A percentile compares a stretch with the other conserved stretches of the same genome.
These are phyloP conservation scores for Ogataea siamensis DNA, from an alignment of 805 yeast species.

Conservation along the genomic window DNA sequence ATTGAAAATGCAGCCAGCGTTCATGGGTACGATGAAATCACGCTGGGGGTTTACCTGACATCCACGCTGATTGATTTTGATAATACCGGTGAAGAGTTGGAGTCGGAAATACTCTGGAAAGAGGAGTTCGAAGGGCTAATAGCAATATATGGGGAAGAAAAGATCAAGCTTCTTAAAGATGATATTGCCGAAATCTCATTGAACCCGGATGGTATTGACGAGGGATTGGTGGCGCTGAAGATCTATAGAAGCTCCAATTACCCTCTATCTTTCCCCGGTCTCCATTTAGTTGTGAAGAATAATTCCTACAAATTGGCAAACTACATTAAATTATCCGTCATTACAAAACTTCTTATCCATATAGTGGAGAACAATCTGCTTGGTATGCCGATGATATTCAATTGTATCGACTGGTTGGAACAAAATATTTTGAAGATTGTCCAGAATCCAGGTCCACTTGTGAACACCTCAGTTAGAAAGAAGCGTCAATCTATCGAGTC, in stretches of 20 bases:
- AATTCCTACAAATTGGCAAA: conserved; percentile 56
- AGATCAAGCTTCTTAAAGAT: conserved; percentile 32
- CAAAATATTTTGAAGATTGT: conserved; percentile 56
- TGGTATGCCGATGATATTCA: conserved; percentile 70
- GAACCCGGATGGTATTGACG: conserved; percentile 31
- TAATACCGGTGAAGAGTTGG: conserved; percentile 14
- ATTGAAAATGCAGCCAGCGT: conserved; percentile 48
- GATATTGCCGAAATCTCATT: conserved; percentile 36
- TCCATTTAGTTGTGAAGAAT: conserved; percentile 48
- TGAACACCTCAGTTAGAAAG: conserved; percentile 7
- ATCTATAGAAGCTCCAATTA: conserved; percentile 52
- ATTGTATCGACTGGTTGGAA: conserved; percentile 77
- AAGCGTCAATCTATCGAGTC: neutral
- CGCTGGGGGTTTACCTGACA: conserved; percentile 51
- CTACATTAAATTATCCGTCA: conserved; percentile 61
- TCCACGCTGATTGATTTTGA: conserved; percentile 33
- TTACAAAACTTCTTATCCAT: conserved; percentile 45
- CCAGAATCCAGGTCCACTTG: conserved; percentile 70
- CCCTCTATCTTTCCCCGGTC: conserved; percentile 70
- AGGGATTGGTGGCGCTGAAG: conserved; percentile 31
- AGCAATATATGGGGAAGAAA: conserved; percentile 54
- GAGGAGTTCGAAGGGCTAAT: conserved; percentile 71
- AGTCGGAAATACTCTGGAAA: conserved; percentile 51
- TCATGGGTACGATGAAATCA: conserved; percentile 43
- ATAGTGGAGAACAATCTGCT: conserved; percentile 43